Base-by-base conservation (phyloP, 1,284 basidiomycete genomes). In the Chiua sp. region DNA sequence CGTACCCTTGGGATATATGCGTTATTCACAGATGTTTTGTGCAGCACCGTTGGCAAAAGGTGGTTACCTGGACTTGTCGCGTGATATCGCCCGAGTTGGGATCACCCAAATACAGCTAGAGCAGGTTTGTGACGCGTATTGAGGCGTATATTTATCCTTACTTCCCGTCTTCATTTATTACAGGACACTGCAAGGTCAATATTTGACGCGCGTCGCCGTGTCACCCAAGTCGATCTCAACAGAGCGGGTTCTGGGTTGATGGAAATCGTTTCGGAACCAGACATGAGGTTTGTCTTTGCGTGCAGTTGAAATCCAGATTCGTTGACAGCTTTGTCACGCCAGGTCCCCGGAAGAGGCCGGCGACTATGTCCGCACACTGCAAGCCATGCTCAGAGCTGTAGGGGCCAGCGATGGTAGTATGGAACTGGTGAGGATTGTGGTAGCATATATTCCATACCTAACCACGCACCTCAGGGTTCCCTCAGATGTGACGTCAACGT, bases 101-200 rank as follows among this genome's bases (percentile, higher is more conserved):
- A 94, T 99, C 57, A 90, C 93, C 61, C 98, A 98, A 75, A 87
- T 99, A 32, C 98, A 99, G 72, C 83, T 98, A 1, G 97, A 99
- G 76, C 97, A 98, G 84, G 94, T 93, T 51, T 59, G 78, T 20
- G n/a, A 22, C n/a, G 51, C n/a, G n/a, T n/a, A n/a, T n/a, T n/a
- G n/a, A 20, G 35, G 33, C 22, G 33, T 18, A 54, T 15, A 37
- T 55, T 0, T 28, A 18, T 51, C 42, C 49, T 57, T 49, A 59
- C 52, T 57, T 13, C 55, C 20, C 44, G 42, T 47, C 33, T 44
- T 55, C 20, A n/a, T n/a, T n/a, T n/a, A n/a, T n/a, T n/a, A n/a
- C n/a, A 96, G 92, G 98, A 99, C 73, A 99, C 97, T 0, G 97
- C 94, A 4, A 99, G 98, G 75, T 94, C 94, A 2, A 88, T 87